Evolutionary conservation across 2,329 filamentous ascomycete genomes (phyloP).

Genomic region (Pestalotiopsis sp.): DNA sequence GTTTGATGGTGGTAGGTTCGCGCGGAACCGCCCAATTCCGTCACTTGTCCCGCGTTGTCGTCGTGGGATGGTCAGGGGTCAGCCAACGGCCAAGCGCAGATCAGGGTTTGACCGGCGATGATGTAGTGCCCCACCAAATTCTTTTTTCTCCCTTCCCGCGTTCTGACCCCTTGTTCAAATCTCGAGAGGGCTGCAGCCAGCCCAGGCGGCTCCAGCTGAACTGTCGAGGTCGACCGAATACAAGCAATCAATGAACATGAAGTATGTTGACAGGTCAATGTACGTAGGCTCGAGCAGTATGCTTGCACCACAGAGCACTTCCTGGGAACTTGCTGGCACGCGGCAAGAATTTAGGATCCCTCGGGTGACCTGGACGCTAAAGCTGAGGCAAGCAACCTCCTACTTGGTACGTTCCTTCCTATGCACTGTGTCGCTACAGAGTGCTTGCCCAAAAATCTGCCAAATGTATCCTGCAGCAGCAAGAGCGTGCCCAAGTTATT

Average conservation of each 20-base stretch:
- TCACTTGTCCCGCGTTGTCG: slow-evolving; percentile 16
- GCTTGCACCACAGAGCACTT: too few species aligned
- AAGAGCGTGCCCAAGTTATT: not conserved
- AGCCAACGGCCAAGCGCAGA: slow-evolving; percentile 20
- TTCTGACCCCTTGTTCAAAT: not conserved
- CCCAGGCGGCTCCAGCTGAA: not conserved
- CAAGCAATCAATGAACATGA: too few species aligned
- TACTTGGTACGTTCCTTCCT: too few species aligned
- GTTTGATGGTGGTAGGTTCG: not conserved
- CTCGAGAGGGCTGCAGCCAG: not conserved
- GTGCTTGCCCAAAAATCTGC: not conserved
- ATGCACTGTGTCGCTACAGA: not conserved
- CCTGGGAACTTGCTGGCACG: too few species aligned
- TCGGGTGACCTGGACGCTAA: too few species aligned
- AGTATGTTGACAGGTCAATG: too few species aligned
- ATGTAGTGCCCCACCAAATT: slow-evolving; percentile 27
- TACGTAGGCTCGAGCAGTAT: too few species aligned
- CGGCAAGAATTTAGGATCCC: too few species aligned
- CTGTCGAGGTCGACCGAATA: not conserved
- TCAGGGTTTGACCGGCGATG: slow-evolving; percentile 25
- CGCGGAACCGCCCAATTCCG: not conserved
- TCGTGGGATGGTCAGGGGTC: slow-evolving; percentile 21
- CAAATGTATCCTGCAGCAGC: not conserved
- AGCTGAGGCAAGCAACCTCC: too few species aligned
- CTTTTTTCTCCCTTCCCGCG: slow-evolving; percentile 13